Base-by-base conservation (phyloP, 768 basidiomycete genomes). In the Russula lepida region DNA sequence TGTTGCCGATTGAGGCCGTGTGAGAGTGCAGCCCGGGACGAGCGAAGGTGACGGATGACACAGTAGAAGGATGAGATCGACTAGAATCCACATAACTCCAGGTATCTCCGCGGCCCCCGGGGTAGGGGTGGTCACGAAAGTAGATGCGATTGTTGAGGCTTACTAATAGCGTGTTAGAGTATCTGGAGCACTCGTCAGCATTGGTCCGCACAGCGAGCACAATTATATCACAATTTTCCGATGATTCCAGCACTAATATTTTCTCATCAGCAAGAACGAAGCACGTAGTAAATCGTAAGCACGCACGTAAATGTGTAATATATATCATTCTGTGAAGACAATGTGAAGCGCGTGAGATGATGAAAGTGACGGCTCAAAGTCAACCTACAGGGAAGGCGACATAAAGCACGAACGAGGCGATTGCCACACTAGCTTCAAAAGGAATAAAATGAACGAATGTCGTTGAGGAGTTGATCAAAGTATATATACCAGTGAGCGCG, bases 111-210 rank as follows among this genome's bases (percentile, higher is more conserved):
- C 2, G 11, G 30, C 6, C 8, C 23, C 27, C 15, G 15, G 43
- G 4, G 12, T 13, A 17, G 33, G 52, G 19, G 3, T 41, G 62
- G 59, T 63, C 62, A 21, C 62, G 62, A 27, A 60, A 60, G 46
- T 54, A 54, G 25, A 63, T 59, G 25, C 62, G 62, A 27, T 63
- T 63, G 54, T 70, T 70, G 62, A 71, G 64, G 25, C 66, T 59
- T 48, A 69, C 60, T 13, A 71, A 63, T 19, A 71, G 62, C 2
- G 70, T 68, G 63, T 71, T 71, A 1, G 69, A 59, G 51, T 64
- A 67, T 30, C 61, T 62, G 28, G 15, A 50, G 21, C 5, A 13
- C 13, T 12, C 7, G 50, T 52, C n/a, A 52, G 33, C 11, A 32
- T 52, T 35, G 21, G 6, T 21, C 21, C 6, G 11, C 13, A 52